Evolutionary conservation across 108 stramenopile genomes (phyloP), one percentile per base, ranked within the genome.

Genomic region (Craspedostauros australis): DNA sequence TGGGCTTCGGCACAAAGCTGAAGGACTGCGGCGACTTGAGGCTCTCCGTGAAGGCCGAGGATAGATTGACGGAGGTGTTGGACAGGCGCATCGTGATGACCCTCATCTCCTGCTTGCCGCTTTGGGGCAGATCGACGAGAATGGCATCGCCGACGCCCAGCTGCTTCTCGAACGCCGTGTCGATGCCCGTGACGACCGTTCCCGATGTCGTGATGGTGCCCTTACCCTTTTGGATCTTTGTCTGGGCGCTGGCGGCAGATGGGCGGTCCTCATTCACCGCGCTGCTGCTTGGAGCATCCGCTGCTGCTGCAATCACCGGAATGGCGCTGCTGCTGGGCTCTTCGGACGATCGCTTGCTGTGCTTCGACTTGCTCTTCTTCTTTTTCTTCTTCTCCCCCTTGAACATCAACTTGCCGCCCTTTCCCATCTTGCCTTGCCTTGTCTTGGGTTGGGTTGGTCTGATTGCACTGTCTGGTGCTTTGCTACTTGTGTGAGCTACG

Each of bases 11-110:
- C 49, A 90, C 73, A 55, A 58, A 80, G 20, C 63, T 46, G 63
- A 75, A 90, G 19, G 20, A 25, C 0, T 72, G 63, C 0, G 84
- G 88, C 37, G 36, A 54, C 23, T 71, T 82, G 11, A 84, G 30
- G 20, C 68, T 64, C 5, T 28, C 33, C 1, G 73, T 61, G 60
- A 90, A 86, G 26, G 80, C 75, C 21, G 76, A 75, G 1, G 82
- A 82, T 3, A 90, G 42, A 33, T 73, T 69, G 24, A 70, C 53
- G 14, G 82, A 86, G 14, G 53, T 46, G 30, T 82, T 54, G 29
- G 82, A 84, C 15, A 90, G 60, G 5, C 80, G 65, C 82, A 90
- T 90, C 20, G 82, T 90, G 9, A 90, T 47, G 36, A 90, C 70
- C 9, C 88, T 68, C 75, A 86, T 77, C 54, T 91, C 83, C 37